Percentiles rank a stretch among this genome's conserved stretches.
Evolutionary conservation across 1,284 basidiomycete species (phyloP).

Genomic region (Austropuccinia psidii): DNA sequence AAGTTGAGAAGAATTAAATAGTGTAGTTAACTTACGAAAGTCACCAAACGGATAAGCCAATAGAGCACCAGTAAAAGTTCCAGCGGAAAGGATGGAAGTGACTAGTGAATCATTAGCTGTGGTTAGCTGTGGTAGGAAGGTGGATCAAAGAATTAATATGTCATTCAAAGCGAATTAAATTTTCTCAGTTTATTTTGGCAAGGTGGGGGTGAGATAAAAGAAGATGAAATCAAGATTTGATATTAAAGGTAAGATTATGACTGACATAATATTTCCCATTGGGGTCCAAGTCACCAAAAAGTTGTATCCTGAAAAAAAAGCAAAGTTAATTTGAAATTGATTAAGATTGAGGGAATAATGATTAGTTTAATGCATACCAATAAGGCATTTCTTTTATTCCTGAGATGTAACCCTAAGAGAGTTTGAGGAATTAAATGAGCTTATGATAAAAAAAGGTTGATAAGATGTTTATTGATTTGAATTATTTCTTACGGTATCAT

Average conservation of each 20-base stretch:
- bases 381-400: conserved; percentile 35
- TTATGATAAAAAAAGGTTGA: not conserved
- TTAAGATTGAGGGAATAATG: not conserved
- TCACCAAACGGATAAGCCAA: conserved; percentile 34
- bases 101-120: conserved; percentile 33
- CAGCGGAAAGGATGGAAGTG: conserved; percentile 28
- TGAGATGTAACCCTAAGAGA: conserved; percentile 31
- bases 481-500: conserved; percentile 27
- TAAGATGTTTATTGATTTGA: not conserved
- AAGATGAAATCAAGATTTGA: not conserved
- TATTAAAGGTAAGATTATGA: not conserved
- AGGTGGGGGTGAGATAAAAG: not conserved
- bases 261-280: conserved; percentile 7
- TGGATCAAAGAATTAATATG: not conserved
- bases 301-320: not conserved
- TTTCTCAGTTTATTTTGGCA: not conserved
- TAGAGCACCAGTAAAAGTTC: conserved; percentile 25
- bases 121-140: not conserved
- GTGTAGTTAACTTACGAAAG: conserved; percentile 2
- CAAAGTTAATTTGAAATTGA: not conserved
- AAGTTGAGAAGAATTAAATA: not conserved
- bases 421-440: no score
- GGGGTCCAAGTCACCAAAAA: conserved; percentile 8
- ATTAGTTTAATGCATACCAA: conserved; percentile 2
- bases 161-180: not conserved